A percentile compares a stretch with the other conserved stretches of the same genome.
Conservation (phyloP, 257 asterid genomes). For the Jaltomata sinuosa region DNA sequence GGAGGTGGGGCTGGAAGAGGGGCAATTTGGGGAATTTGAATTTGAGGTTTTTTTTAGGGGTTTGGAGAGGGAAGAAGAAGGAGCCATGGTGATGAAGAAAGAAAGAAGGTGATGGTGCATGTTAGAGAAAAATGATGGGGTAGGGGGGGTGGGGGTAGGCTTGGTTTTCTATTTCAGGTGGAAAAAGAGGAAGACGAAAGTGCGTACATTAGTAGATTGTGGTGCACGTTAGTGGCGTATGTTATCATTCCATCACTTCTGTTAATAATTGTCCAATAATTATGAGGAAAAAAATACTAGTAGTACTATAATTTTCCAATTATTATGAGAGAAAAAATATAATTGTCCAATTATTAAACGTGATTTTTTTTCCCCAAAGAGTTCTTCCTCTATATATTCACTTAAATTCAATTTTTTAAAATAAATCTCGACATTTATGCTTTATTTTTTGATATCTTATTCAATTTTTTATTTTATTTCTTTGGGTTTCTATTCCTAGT, state of each 20-base stretch:
- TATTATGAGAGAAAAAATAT: neutral
- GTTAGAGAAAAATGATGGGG: constrained; percentile 18
- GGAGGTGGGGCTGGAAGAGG: constrained; percentile 16
- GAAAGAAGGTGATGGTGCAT: constrained; percentile 45
- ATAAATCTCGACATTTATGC: no score
- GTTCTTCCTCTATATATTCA: neutral
- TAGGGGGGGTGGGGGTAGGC: neutral
- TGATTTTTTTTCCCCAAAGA: neutral
- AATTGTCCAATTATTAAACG: neutral
- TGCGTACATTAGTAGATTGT: constrained; percentile 12
- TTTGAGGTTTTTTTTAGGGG: constrained; percentile 19
- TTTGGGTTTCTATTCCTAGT: no score
- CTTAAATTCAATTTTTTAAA: no score
- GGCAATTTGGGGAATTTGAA: constrained; percentile 11
- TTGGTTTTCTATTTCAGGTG: constrained; percentile 4
- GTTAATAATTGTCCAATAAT: neutral
- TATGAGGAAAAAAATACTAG: neutral
- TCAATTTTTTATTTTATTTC: no score
- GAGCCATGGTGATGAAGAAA: constrained; percentile 25
- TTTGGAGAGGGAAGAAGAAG: constrained; percentile 13
- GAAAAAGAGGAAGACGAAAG: neutral
- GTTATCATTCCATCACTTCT: neutral
- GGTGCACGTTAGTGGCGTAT: neutral
- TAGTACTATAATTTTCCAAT: neutral
- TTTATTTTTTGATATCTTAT: no score